A percentile compares a stretch with the other conserved stretches of the same genome.
Conservation (phyloP, 495 filamentous ascomycete genomes). For the Friedmanniomyces endolithicus region DNA sequence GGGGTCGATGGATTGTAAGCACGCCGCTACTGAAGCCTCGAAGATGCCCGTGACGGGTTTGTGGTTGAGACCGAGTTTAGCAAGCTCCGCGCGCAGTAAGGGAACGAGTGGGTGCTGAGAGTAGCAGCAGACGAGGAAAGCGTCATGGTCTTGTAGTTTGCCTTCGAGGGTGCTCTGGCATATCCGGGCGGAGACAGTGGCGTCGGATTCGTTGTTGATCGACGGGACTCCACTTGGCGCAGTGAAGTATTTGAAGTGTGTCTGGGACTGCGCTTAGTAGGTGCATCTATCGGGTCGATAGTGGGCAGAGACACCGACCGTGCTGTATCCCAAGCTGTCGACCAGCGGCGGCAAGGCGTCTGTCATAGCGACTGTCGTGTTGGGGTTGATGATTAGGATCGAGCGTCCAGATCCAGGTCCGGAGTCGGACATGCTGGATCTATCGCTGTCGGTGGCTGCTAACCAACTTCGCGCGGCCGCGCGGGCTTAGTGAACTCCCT, state of each 20-base stretch:
- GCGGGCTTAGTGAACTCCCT: too few species aligned
- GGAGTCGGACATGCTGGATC: background rate
- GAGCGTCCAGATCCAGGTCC: conserved; percentile 7
- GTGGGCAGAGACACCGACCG: conserved; percentile 29
- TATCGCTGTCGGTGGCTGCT: background rate
- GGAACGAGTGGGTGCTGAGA: conserved; percentile 73
- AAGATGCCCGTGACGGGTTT: conserved; percentile 67
- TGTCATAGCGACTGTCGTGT: conserved; percentile 76
- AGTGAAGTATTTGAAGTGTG: conserved; percentile 45
- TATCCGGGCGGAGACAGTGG: conserved; percentile 36
- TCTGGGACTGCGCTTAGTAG: conserved; percentile 14
- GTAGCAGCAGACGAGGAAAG: conserved; percentile 78
- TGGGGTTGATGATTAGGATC: conserved; percentile 84
- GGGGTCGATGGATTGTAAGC: conserved; percentile 38
- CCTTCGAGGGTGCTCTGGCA: conserved; percentile 45
- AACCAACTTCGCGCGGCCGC: too few species aligned
- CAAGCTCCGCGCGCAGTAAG: conserved; percentile 29
- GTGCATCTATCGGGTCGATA: background rate
- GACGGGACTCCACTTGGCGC: conserved; percentile 43
- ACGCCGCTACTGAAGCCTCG: conserved; percentile 58
- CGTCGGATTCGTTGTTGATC: conserved; percentile 53
- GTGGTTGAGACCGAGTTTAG: background rate
- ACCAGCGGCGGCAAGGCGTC: conserved; percentile 55
- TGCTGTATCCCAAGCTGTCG: conserved; percentile 35
- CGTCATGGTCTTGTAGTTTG: conserved; percentile 49